Conservation (phyloP, 345 rosid species). For the Eucalyptus coolabah region DNA sequence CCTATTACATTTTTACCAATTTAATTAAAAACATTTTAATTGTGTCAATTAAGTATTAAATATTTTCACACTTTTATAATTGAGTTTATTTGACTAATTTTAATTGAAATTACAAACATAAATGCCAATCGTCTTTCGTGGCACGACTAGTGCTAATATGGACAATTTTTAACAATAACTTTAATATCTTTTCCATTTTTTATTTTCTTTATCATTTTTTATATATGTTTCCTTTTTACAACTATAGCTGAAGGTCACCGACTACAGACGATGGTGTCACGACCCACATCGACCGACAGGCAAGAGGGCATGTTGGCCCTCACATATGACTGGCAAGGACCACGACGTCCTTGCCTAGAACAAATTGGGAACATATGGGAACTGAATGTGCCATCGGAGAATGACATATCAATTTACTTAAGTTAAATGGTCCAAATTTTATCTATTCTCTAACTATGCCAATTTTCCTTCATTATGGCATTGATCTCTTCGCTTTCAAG, state of each 20-base stretch:
- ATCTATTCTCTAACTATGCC: not conserved
- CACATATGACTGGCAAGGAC: not conserved
- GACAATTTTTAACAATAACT: no score
- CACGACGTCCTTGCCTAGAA: accelerated
- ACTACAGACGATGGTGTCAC: accelerated
- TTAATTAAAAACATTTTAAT: no score
- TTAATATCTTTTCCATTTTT: no score
- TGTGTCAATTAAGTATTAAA: no score
- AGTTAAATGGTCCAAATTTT: not conserved
- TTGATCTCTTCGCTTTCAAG: accelerated
- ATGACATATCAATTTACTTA: not conserved
- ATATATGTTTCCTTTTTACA: not conserved
- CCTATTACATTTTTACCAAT: no score
- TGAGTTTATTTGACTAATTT: not conserved
- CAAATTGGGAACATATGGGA: not conserved
- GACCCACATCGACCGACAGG: accelerated
- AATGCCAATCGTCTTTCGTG: no score
- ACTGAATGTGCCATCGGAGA: not conserved
- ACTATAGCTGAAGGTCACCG: not conserved
- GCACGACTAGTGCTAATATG: accelerated
- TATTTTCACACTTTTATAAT: no score
- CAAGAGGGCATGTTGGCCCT: not conserved
- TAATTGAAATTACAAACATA: not conserved
- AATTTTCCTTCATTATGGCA: not conserved
- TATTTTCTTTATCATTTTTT: no score